Base-by-base conservation (phyloP, 371 early-diverging fungal genomes). In the Phascolomyces articulosus region DNA sequence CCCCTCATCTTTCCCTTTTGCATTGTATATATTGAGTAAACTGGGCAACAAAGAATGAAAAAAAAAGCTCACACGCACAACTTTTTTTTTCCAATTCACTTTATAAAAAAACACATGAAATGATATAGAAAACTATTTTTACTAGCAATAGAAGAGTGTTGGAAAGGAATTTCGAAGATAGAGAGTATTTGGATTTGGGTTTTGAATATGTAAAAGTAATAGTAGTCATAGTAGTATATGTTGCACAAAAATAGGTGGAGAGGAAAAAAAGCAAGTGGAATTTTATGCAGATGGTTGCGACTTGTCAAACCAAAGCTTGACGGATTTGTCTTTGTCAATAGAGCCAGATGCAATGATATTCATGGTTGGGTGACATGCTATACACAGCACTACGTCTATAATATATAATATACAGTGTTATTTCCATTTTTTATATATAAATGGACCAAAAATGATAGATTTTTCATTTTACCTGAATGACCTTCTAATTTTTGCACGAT, bases 321-420 rank as follows among this genome's bases (percentile, higher is more conserved):
- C 92, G 0, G 96, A 89, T 71, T 86, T 87, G 80, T 98, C 98
- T 60, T 88, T 88, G 66, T 96, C 95, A 62, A 97, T 91, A 4
- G 96, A 87, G 3, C 96, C 96, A 7, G 96, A 95, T 3, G 97
- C 99, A 69, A 98, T 97, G 69, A 98, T 95, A 66, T 96, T 94
- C 66, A 90, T 80, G 2, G 87, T 89, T 20, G 99, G 99, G 77
- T 98, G 99, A 72, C 98, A 97, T 55, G 94, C 93, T 34, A 98
- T 93, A 60, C 92, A 84, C 44, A 98, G 77, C 11, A 98, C 97
- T 4, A 92, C 93, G 70, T 97, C 98, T 92, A 75, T 23, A 31
- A 21, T 13, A n/a, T n/a, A n/a, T n/a, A n/a, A n/a, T n/a, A n/a
- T n/a, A n/a, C n/a, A n/a, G n/a, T n/a, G n/a, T n/a, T n/a, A n/a